Base-by-base conservation (phyloP, 495 filamentous ascomycete genomes). In the Haplographium delicatum region DNA sequence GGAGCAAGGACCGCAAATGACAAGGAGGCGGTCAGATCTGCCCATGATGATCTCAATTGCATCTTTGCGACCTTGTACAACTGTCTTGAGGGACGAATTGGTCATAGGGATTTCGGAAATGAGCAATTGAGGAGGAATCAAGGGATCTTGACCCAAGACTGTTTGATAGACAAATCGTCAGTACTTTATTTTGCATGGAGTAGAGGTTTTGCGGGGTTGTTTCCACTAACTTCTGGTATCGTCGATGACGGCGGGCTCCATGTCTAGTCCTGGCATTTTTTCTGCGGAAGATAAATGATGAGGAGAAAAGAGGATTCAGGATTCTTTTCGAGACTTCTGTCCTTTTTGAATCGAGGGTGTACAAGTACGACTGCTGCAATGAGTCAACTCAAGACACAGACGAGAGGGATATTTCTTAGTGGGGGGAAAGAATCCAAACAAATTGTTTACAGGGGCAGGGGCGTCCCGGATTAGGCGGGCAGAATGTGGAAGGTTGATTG, bases 131-230 rank as follows among this genome's bases (percentile, higher is more conserved):
- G 93, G 93, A 25, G 89, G 84, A 60, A 96, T 91, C 54, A 98
- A 76, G 61, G 93, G 89, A 65, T 97, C 90, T 72, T 98, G 91
- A 54, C 93, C 91, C 60, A 93, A 68, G 68, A 98, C 94, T 98
- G 60, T 15, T 10, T 3, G 22, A 18, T 20, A 22, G 40, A 20
- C 25, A n/a, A 34, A 27, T 5, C 27, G 40, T 56, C 45, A 57
- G 46, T 34, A 38, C 50, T 10, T 30, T 18, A 51, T 25, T 18
- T 13, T 26, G 20, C 26, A 13, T 34, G 16, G 5, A n/a, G 19
- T 23, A 1, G 38, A 19, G 24, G 13, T 25, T 19, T 44, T 22
- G 56, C 46, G 59, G 47, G 53, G 50, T 38, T 44, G 3, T n/a
- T n/a, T n/a, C n/a, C n/a, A 47, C 34, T 44, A 11, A 63, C 60